A percentile compares a stretch with the other conserved stretches of the same genome.
These are phyloP conservation scores for Nadsonia commutata DNA, from an alignment of 1,139 yeast genomes.

Conservation along the genomic window DNA sequence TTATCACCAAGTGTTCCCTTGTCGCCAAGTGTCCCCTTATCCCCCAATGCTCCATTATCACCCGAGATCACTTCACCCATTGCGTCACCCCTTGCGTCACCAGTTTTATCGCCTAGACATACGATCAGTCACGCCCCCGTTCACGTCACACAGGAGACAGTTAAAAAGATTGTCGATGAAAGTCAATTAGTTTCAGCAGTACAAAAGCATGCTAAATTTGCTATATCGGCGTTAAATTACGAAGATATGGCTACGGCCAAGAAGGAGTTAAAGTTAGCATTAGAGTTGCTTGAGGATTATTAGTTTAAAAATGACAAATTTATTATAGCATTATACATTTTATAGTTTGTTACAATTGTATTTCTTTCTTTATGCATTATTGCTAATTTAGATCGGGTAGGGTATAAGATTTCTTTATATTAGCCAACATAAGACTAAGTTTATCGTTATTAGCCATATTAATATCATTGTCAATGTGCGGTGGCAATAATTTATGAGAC, in stretches of 20 bases:
- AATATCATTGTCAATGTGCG: no score
- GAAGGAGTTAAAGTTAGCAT: constrained; percentile 51
- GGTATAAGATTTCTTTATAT: no score
- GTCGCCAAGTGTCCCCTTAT: constrained; percentile 8
- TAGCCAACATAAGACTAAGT: no score
- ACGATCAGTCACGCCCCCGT: constrained; percentile 5
- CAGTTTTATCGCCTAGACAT: constrained; percentile 1
- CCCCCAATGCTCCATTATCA: constrained; percentile 11
- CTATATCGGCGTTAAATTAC: constrained; percentile 84
- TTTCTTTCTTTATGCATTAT: no score
- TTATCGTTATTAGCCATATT: no score
- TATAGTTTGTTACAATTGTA: no score
- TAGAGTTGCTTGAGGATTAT: constrained; percentile 23
- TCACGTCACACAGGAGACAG: constrained; percentile 19
- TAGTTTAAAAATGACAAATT: no score
- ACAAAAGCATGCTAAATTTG: constrained; percentile 81
- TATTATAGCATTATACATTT: no score
- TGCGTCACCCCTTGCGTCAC: constrained; percentile 6
- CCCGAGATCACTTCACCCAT: constrained; percentile 8
- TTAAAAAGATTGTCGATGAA: constrained; percentile 37
- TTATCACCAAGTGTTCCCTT: constrained; percentile 10
- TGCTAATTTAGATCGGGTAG: no score
- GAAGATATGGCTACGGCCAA: constrained; percentile 79
- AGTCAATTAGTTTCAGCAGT: constrained; percentile 52
- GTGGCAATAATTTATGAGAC: no score